Conservation (phyloP, 345 rosid genomes). For the Eucalyptus tenuipes region DNA sequence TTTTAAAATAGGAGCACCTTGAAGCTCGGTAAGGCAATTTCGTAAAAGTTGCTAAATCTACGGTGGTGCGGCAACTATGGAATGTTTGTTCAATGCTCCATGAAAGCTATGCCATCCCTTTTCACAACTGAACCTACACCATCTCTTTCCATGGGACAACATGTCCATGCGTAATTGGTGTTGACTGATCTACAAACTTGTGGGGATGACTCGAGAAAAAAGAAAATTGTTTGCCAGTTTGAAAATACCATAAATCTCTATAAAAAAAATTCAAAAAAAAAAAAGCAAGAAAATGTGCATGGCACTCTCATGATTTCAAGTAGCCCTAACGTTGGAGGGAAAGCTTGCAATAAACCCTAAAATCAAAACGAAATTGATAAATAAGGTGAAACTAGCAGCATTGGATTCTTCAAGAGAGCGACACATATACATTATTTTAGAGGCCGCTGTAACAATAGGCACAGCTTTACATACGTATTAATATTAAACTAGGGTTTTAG, state of each 20-base stretch:
- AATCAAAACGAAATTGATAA: not conserved
- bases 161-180: not conserved
- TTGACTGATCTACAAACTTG: not conserved
- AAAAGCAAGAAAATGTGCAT: not conserved
- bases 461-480: not conserved
- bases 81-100: not conserved
- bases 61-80: not conserved
- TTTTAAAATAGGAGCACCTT: not conserved
- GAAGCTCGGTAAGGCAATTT: not conserved
- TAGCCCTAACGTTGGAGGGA: not conserved
- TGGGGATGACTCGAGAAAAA: not conserved
- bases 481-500: not conserved
- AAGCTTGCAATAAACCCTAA: not conserved
- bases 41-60: not conserved
- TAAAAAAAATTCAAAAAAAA: accelerated
- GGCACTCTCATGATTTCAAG: not conserved
- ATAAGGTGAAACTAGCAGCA: not conserved
- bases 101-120: not conserved
- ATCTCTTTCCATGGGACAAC: not conserved
- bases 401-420: not conserved
- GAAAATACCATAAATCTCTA: not conserved
- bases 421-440: not conserved
- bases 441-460: not conserved
- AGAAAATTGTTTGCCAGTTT: not conserved
- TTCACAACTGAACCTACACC: not conserved